Conservation (phyloP, 352 stramenopile genomes). For the Phytophthora pini region DNA sequence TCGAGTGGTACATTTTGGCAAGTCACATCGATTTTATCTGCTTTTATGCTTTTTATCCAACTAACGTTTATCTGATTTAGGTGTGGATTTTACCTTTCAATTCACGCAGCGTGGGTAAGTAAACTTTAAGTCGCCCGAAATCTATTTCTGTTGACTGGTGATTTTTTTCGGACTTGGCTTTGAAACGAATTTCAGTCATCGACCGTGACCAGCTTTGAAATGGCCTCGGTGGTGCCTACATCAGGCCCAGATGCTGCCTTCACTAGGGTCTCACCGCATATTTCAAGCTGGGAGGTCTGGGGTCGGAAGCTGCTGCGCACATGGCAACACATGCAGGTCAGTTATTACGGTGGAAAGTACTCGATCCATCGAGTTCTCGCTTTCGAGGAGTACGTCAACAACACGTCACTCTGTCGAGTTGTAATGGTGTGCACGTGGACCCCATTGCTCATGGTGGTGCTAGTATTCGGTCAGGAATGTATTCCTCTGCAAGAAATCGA, state of each 20-base stretch:
- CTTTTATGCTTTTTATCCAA: neutral
- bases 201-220: neutral
- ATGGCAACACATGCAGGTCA: conserved; percentile 29
- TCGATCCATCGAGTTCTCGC: conserved; percentile 33
- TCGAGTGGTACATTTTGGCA: conserved; percentile 21
- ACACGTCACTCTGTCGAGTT: conserved; percentile 10
- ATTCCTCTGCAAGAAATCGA: conserved; percentile 23
- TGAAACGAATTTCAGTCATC: too few relatives aligned
- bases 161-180: too few relatives aligned
- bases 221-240: conserved; percentile 3
- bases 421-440: conserved; percentile 11
- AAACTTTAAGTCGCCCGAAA: too few relatives aligned
- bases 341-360: conserved; percentile 35
- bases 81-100: conserved; percentile 24
- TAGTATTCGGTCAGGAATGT: conserved; percentile 24
- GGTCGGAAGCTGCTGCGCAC: neutral
- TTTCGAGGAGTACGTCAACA: conserved; percentile 24
- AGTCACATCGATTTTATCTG: neutral
- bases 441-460: conserved; percentile 17
- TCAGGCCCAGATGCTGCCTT: neutral
- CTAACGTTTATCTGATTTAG: neutral
- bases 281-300: neutral
- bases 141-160: too few relatives aligned
- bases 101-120: conserved; percentile 4
- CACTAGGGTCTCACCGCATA: too few relatives aligned